Evolutionary conservation across 805 yeast species (phyloP), one percentile per base, ranked within the genome.

Genomic region (Tetrapisispora namnaoensis): DNA sequence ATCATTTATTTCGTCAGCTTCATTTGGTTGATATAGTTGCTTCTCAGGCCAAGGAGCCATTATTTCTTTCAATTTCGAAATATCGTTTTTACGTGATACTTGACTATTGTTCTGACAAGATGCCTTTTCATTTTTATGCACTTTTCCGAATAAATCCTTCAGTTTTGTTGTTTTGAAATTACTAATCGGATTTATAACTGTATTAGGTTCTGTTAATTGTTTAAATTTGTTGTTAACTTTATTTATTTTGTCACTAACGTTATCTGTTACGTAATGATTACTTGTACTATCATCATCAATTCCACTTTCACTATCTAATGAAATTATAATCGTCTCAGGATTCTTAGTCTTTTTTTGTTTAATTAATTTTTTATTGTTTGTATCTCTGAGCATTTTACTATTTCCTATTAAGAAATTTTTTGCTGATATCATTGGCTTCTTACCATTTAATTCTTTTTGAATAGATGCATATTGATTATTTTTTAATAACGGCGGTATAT

Each of bases 161-260:
- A 62, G 49, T 14, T 53, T 54, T 1, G 65, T 57, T 35, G 49
- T 60, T 49, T 59, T 62, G 24, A 51, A 50, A 43, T 51, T 54
- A 32, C 28, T 42, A 1, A 50, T 28, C 2, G 61, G 60, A 16
- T 46, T 46, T 8, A 49, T 32, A 9, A 53, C 40, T 39, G 51
- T 49, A 16, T 46, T 54, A 1, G 52, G 37, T 22, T 52, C 39
- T 20, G 46, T 42, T 18, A 49, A 13, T 22, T 42, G 47, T 17
- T 47, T 45, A 21, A 51, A 47, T 14, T 32, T 32, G 14, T 44
- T 43, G n/a, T 46, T 45, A 4, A 35, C 16, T 27, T 51, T 47
- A 14, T 40, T 43, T 1, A 44, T 39, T 37, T 49, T 42, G 14
- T 24, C 37, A 11, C 11, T 14, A 36, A 5, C 13, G 20, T 20